Evolutionary conservation across 371 early-diverging fungal genomes (phyloP), one percentile per base, ranked within the genome.

Genomic region (Chytridiales sp.): DNA sequence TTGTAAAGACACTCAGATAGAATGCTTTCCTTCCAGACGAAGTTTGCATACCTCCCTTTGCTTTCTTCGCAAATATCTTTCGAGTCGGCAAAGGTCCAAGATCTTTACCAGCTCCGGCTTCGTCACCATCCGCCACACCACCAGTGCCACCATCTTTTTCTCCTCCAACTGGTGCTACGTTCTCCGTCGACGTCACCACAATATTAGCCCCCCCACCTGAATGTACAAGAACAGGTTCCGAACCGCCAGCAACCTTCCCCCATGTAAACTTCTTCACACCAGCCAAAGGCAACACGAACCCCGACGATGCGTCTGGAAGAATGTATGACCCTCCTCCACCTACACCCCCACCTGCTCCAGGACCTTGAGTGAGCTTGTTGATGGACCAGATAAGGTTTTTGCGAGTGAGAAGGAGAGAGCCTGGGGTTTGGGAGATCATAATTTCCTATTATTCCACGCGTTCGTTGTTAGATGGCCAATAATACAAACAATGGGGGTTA

Each of bases 371-470:
- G 36, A 36, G 39, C 29, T 17, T 31, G 40, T 57, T 29, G 32
- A 11, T 6, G 29, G 49, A 54, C 67, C 67, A 67, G 15, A 62
- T n/a, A n/a, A 59, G 30, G 17, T 62, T 59, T 26, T 46, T 56
- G 1, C 55, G 51, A 1, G 67, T 67, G 3, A 67, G 29, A 4
- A 53, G 46, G 17, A 67, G 59, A 0, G 38, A 49, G 3, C 67
- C 67, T 3, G 62, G 39, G 13, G 46, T 22, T 19, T 47, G 31
- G 1, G 56, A 56, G 1, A 47, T 41, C 34, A 67, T 40, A 19
- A 61, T 38, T 55, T 67, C 67, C 67, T 67, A 29, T 34, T 11
- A 35, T 42, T 15, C 27, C 3, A 13, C 21, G 5, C 9, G n/a
- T 21, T 29, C 11, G 47, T 30, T 29, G 17, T 44, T 26, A 17